Conservation (phyloP, 768 basidiomycete genomes). For the Fistulinella prunicolor region DNA sequence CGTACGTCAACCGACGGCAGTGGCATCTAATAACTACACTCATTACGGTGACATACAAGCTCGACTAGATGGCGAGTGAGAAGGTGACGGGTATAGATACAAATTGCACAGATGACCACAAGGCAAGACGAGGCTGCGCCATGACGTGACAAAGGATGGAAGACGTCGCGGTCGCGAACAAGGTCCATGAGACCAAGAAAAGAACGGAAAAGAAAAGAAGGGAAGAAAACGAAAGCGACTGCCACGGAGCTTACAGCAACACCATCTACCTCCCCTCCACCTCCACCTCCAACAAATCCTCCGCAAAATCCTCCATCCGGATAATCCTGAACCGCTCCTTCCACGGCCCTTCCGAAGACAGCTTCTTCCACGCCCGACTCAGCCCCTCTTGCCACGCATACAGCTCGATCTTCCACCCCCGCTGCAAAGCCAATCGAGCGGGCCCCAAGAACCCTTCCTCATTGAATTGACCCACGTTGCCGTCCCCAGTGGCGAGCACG, state of each 20-base stretch:
- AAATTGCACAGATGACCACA: background rate
- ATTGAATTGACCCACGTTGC: conserved; percentile 88
- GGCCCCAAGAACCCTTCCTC: conserved; percentile 91
- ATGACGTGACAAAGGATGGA: no score
- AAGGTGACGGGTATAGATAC: no score
- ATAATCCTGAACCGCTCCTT: conserved; percentile 51
- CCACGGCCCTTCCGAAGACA: conserved; percentile 56
- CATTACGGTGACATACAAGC: no score
- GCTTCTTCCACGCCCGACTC: conserved; percentile 72
- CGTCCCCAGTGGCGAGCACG: conserved; percentile 92
- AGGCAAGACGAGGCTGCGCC: no score
- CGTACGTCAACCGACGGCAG: background rate
- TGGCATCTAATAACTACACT: no score
- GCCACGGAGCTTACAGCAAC: background rate
- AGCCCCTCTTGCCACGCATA: conserved; percentile 88
- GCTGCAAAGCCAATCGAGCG: conserved; percentile 78
- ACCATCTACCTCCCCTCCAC: conserved; percentile 17
- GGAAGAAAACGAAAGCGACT: background rate
- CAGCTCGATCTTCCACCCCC: conserved; percentile 93
- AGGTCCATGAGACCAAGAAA: no score
- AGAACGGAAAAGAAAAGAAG: background rate
- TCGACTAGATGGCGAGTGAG: no score
- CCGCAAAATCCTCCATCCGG: conserved; percentile 66
- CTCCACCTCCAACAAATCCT: conserved; percentile 49
- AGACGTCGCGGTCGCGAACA: background rate